phyloP scores from a whole-genome alignment of 306 rosid genomes.

The Quercus robur region DNA sequence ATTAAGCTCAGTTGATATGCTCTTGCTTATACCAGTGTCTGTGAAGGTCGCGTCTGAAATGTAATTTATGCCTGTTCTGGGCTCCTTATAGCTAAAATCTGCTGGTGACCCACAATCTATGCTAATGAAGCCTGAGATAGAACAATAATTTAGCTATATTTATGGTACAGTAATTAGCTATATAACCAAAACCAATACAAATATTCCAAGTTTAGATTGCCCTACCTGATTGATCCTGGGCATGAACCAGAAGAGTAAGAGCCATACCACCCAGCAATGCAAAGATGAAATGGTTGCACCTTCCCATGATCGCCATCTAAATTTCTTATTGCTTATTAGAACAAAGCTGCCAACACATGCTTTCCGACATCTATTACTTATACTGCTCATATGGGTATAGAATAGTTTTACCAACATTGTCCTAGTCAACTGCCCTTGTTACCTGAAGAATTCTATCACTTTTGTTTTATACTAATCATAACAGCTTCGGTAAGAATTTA shows the following conservation, averaged over 20 bases:
- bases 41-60: constrained; percentile 44
- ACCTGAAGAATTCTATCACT: too few relatives aligned
- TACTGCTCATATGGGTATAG: too few relatives aligned
- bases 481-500: too few relatives aligned
- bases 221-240: constrained; percentile 50
- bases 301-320: constrained; percentile 11
- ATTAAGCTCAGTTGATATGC: background rate
- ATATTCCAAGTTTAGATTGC: background rate
- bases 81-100: constrained; percentile 18
- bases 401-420: too few relatives aligned
- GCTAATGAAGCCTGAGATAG: constrained; percentile 41
- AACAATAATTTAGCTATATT: too few relatives aligned
- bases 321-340: background rate
- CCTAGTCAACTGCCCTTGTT: too few relatives aligned
- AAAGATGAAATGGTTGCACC: constrained; percentile 1
- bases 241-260: constrained; percentile 20
- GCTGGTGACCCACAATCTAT: constrained; percentile 46
- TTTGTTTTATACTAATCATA: too few relatives aligned
- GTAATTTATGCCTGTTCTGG: constrained; percentile 26
- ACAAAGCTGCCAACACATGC: background rate
- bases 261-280: constrained; percentile 6
- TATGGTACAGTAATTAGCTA: too few relatives aligned
- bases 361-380: background rate
- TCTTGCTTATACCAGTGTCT: constrained; percentile 29
- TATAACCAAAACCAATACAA: too few relatives aligned